Conservation (phyloP, 106 monocot species). For the Dioscorea alata region DNA sequence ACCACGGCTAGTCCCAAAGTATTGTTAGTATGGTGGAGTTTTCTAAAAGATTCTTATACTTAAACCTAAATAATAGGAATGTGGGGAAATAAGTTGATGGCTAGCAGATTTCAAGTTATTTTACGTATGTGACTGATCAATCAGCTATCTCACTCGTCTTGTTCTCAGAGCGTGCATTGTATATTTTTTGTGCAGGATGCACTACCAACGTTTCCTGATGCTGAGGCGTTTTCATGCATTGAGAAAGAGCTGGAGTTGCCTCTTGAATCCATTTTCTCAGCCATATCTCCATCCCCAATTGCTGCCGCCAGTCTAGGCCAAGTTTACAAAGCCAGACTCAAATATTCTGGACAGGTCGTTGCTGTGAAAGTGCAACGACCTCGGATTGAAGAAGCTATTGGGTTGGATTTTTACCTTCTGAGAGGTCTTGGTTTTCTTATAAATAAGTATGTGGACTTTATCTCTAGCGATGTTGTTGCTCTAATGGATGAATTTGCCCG, state of each 20-base stretch:
- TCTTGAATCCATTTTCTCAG: slow-evolving; percentile 81
- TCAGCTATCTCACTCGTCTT: no score
- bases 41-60: no score
- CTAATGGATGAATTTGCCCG: slow-evolving; percentile 96
- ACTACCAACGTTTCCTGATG: slow-evolving; percentile 87
- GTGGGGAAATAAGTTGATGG: no score
- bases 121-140: no score
- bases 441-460: slow-evolving; percentile 85
- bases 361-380: slow-evolving; percentile 96
- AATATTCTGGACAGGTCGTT: slow-evolving; percentile 72
- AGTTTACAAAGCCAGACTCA: slow-evolving; percentile 90
- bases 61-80: no score
- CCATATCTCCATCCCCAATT: slow-evolving; percentile 86
- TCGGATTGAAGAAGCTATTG: slow-evolving; percentile 86
- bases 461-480: slow-evolving; percentile 92
- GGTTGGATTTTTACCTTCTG: slow-evolving; percentile 85
- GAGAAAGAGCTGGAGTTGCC: slow-evolving; percentile 78
- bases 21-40: no score
- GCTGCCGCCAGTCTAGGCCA: slow-evolving; percentile 99
- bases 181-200: slow-evolving; percentile 48
- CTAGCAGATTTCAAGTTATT: no score
- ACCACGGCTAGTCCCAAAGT: no score
- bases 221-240: slow-evolving; percentile 86
- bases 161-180: no score
- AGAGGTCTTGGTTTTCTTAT: slow-evolving; percentile 85